Conservation (phyloP, 208 protist species). For the Crithidia brevicula region DNA sequence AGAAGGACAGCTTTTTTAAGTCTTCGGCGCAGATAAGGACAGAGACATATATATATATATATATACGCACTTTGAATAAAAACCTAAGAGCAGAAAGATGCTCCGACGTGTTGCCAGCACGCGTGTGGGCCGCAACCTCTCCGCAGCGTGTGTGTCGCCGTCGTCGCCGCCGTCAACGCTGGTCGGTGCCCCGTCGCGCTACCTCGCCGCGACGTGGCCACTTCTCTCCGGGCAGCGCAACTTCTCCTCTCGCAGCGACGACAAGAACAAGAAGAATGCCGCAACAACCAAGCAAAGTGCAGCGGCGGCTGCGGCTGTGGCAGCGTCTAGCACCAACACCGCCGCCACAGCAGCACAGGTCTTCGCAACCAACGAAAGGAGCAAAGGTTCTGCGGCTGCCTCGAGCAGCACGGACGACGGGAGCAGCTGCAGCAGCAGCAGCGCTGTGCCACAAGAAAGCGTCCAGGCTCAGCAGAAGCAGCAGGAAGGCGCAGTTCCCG, state of each 20-base stretch:
- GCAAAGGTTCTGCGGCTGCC: too few relatives aligned
- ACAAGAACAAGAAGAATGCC: conserved; percentile 4
- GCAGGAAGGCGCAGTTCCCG: conserved; percentile 11
- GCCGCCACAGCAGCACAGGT: conserved; percentile 21
- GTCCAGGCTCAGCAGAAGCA: conserved; percentile 7
- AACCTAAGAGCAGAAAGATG: too few relatives aligned
- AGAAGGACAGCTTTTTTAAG: too few relatives aligned
- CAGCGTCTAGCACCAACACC: conserved; percentile 14
- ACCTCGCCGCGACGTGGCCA: background rate
- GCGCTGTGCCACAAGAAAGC: background rate
- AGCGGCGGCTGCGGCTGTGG: conserved; percentile 10
- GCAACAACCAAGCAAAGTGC: background rate
- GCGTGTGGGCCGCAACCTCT: background rate
- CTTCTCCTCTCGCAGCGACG: conserved; percentile 25
- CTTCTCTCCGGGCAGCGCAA: background rate
- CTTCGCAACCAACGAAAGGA: conserved; percentile 17
- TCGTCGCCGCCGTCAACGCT: background rate
- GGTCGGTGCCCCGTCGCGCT: background rate
- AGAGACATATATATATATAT: too few relatives aligned
- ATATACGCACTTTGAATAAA: too few relatives aligned
- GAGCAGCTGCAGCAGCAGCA: conserved; percentile 11
- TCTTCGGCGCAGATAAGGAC: too few relatives aligned
- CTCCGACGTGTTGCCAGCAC: conserved; percentile 25
- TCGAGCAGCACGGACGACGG: background rate
- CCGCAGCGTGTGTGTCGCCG: background rate